phyloP scores from a whole-genome alignment of 163 green algal genomes.

The Chlorella variabilis region DNA sequence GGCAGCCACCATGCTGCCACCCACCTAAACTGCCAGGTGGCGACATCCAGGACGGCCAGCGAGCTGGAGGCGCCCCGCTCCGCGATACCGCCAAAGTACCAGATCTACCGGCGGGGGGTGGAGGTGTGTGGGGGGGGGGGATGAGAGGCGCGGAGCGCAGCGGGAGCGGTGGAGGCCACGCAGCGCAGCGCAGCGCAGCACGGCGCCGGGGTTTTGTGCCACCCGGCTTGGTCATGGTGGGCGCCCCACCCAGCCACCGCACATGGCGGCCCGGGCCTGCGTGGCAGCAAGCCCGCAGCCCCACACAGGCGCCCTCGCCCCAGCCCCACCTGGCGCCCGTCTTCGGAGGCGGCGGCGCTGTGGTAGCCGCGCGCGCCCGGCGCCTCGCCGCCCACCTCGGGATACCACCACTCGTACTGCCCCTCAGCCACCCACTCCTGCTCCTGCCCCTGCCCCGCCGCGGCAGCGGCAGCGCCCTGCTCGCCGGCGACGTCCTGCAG shows the following conservation, averaged over 20 bases:
- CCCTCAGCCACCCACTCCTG: not conserved
- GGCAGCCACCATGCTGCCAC: too few relatives aligned
- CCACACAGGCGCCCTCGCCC: too few relatives aligned
- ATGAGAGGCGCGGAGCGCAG: not conserved
- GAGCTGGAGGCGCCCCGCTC: not conserved
- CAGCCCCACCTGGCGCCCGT: not conserved
- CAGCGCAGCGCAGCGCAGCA: too few relatives aligned
- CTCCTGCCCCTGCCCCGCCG: not conserved
- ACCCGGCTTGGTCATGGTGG: too few relatives aligned
- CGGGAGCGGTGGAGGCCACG: too few relatives aligned
- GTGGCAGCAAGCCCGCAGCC: too few relatives aligned
- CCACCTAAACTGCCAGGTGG: constrained; percentile 10
- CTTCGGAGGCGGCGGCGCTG: not conserved
- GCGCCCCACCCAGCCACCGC: too few relatives aligned
- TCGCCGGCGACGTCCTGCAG: too few relatives aligned
- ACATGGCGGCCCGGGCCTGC: too few relatives aligned
- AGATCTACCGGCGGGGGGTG: not conserved
- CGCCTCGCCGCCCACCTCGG: not conserved
- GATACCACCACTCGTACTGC: constrained; percentile 19
- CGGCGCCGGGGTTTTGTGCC: too few relatives aligned
- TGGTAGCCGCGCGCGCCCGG: constrained; percentile 13
- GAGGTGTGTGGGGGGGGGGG: not conserved
- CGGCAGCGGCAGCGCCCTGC: not conserved
- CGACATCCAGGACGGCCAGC: constrained; percentile 20
- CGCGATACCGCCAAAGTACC: constrained; percentile 19